Base-by-base conservation (phyloP, 2,329 filamentous ascomycete genomes). In the Ceratocystis albifundus region DNA sequence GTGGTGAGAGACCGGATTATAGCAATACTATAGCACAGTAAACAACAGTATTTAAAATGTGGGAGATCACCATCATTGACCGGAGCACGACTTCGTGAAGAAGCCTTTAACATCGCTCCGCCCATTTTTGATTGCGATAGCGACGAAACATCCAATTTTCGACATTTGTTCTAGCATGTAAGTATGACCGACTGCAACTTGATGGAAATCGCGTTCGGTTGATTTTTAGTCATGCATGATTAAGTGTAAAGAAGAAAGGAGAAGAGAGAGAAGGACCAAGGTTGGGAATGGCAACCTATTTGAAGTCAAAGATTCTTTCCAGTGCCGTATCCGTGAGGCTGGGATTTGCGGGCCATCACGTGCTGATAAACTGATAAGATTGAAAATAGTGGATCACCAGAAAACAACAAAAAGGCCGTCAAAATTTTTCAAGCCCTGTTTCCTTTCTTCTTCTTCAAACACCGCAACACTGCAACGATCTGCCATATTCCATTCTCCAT, bases 161-260 rank as follows among this genome's bases (percentile, higher is more conserved):
- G 50, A 62, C 70, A 70, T 66, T 81, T 77, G 68, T 68, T 84
- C 80, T 84, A 72, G 81, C 82, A 83, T 79, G 75, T 75, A 82
- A 59, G 55, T 83, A 81, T 84, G 82, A 84, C 81, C 81, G 78
- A 77, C 72, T 77, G 74, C 73, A 76, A 81, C 79, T 82, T 74
- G 76, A 73, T 8, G 28, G 25, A 66, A 77, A 71, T 81, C 74
- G 72, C 75, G 72, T 76, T 76, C 79, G 80, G 80, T 84, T 84
- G 82, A 84, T 84, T 59, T 53, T 81, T 84, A 79, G 79, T 82
- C 76, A 80, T 83, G 82, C 81, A 66, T 71, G 71, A 75, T 74
- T 74, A 76, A 76, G 80, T 82, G 76, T 81, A 74, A 72, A 72
- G 73, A 73, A 71, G 71, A 72, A 70, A 70, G 68, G 65, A 71